Base-by-base conservation (phyloP, 768 basidiomycete species). In the Dendrothele bispora region DNA sequence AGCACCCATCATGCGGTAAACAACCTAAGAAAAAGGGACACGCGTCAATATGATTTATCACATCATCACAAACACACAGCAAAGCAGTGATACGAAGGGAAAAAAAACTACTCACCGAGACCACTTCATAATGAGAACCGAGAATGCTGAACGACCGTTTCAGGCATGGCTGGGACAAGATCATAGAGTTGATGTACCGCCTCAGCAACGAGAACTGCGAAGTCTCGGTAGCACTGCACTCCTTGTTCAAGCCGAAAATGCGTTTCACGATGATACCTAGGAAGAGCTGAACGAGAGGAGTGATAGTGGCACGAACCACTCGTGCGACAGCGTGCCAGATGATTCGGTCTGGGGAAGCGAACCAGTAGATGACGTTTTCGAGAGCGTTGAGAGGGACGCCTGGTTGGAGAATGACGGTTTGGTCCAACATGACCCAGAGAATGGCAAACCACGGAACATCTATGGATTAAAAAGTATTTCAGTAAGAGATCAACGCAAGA, bases 1-100 rank as follows among this genome's bases (percentile, higher is more conserved):
- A 18, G 75, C 74, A n/a, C 75, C 75, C 75, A 77, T 75, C 6
- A 59, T 56, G n/a, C 74, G 66, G 49, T 68, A 75, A 1, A 69
- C 61, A 21, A 71, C 56, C 66, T 72, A 43, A 11, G 5, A 25
- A 17, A 48, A 15, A 20, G 22, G 10, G 36, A 21, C 28, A 20
- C 27, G n/a, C n/a, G n/a, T n/a, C n/a, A n/a, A n/a, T n/a, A n/a
- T n/a, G n/a, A n/a, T n/a, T n/a, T n/a, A n/a, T n/a, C n/a, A n/a
- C n/a, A n/a, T n/a, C n/a, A n/a, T n/a, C n/a, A n/a, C n/a, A n/a
- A n/a, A n/a, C n/a, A n/a, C n/a, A n/a, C n/a, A n/a, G n/a, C n/a
- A 39, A n/a, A 30, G 20, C 5, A 46, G 34, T 39, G 40, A 30
- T n/a, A 21, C 17, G 24, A 17, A 7, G 7, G 25, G 20, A 26